phyloP scores from a whole-genome alignment of 78 protist species.

The Dictyostelium firmibasis region DNA sequence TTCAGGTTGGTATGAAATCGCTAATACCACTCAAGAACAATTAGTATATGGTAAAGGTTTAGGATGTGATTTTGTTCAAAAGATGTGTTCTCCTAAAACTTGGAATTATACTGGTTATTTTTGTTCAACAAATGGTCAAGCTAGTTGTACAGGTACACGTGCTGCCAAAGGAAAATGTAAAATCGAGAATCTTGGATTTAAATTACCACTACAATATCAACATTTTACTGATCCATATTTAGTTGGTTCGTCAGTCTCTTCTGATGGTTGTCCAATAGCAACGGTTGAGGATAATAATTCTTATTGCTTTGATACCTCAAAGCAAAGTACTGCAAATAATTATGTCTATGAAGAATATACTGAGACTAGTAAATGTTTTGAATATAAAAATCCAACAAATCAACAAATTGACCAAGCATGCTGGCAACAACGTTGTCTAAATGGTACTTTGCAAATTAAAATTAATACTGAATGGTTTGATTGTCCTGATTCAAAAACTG shows the following conservation, averaged over 20 bases:
- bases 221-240: not conserved
- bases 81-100: not conserved
- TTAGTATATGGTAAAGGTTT: not conserved
- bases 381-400: not conserved
- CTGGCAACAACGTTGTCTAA: conserved; percentile 8
- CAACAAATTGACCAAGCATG: not conserved
- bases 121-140: not conserved
- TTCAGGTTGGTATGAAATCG: conserved; percentile 59
- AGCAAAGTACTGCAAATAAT: not conserved
- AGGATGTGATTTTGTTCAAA: conserved; percentile 10
- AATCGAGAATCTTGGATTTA: not conserved
- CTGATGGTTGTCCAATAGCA: conserved; percentile 38
- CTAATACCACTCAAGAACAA: not conserved
- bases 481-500: not conserved
- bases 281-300: not conserved
- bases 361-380: not conserved
- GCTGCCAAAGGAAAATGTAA: not conserved
- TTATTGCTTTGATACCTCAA: not conserved
- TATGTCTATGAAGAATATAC: not conserved
- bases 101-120: conserved; percentile 23
- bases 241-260: not conserved
- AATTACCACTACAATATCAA: not conserved
- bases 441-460: not conserved
- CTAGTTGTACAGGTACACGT: conserved; percentile 31
- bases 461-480: not conserved